Base-by-base conservation (phyloP, 768 basidiomycete genomes). In the Leccinum aurantiacum region DNA sequence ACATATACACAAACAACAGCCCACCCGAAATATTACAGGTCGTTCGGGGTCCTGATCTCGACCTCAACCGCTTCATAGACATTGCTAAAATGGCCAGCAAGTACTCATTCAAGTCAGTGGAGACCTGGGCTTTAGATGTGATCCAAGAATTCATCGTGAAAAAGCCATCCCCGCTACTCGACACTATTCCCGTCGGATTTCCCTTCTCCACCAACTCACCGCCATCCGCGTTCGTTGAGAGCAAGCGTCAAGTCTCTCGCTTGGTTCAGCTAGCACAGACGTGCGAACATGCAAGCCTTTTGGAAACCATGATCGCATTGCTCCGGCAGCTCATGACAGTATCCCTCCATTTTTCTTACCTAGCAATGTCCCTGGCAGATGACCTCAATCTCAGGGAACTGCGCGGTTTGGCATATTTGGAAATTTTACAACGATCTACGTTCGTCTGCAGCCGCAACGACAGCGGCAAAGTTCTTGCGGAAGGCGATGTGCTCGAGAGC, bases 61-160 rank as follows among this genome's bases (percentile, higher is more conserved):
- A 89, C 61, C 78, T 90, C 14, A 70, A 75, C 33, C 76, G 77
- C 51, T 78, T 88, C 38, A 81, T 85, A 59, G 81, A 88, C 67
- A 84, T 91, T 59, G 85, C 86, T 4, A 80, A 80, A 10, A 77
- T 90, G 13, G 79, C 88, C 27, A 85, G 84, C 76, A 91, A 90
- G 74, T 91, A 91, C 65, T 80, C 83, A 24, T 90, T 90, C 81
- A 88, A 84, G 70, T 82, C 84, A 9, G 71, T 88, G 33, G 90
- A 91, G 69, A 85, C 83, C 1, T 91, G 89, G 89, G 82, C 87
- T 1, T 78, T 91, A 19, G 86, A 89, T 61, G 84, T 81, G n/a
- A 85, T 91, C 51, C 85, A 87, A 61, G 83, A 85, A 66, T 86
- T 82, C 60, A 82, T 89, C 24, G 84, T 84, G 61, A 80, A 78